Percentiles rank a stretch among this genome's conserved stretches.
These are phyloP conservation scores for Taphrina confusa DNA, from an alignment of 1,139 yeast species.

Conservation along the genomic window DNA sequence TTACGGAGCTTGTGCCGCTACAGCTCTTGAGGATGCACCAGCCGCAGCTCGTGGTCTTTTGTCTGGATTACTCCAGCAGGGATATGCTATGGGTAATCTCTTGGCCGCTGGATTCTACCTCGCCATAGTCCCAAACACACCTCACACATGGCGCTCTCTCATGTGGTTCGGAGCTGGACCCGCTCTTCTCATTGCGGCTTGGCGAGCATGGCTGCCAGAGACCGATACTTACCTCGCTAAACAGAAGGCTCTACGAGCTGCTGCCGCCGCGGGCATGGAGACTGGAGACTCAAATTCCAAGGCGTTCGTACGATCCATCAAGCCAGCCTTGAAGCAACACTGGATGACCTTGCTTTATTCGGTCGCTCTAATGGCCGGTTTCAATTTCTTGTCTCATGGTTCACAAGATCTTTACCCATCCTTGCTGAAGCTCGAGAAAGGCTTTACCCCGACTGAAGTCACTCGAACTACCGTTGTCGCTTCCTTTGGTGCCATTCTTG, in stretches of 20 bases:
- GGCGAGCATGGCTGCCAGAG: constrained; percentile 62
- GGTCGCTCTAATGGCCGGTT: constrained; percentile 62
- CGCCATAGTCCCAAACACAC: constrained; percentile 61
- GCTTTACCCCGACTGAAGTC: constrained; percentile 54
- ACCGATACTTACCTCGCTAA: constrained; percentile 52
- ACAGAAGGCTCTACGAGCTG: constrained; percentile 54
- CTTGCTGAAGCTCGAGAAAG: constrained; percentile 57
- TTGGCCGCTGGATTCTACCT: constrained; percentile 64
- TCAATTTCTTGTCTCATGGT: constrained; percentile 71
- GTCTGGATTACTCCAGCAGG: constrained; percentile 70
- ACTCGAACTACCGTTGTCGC: constrained; percentile 72
- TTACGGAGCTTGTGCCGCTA: constrained; percentile 67
- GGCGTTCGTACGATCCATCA: constrained; percentile 42
- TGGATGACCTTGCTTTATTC: constrained; percentile 54
- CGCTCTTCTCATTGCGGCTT: constrained; percentile 57
- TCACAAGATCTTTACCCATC: constrained; percentile 76
- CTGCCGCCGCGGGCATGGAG: constrained; percentile 43
- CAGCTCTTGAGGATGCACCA: constrained; percentile 72
- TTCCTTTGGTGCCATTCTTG: constrained; percentile 67
- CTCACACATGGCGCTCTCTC: constrained; percentile 70
- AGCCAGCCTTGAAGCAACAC: constrained; percentile 45
- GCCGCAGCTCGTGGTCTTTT: constrained; percentile 63
- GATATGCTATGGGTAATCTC: constrained; percentile 64
- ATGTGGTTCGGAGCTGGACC: constrained; percentile 81
- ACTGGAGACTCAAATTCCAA: constrained; percentile 56